A percentile compares a stretch with the other conserved stretches of the same genome.
phyloP scores from a whole-genome alignment of 2,329 filamentous ascomycete species.

The Botryotinia convoluta region DNA sequence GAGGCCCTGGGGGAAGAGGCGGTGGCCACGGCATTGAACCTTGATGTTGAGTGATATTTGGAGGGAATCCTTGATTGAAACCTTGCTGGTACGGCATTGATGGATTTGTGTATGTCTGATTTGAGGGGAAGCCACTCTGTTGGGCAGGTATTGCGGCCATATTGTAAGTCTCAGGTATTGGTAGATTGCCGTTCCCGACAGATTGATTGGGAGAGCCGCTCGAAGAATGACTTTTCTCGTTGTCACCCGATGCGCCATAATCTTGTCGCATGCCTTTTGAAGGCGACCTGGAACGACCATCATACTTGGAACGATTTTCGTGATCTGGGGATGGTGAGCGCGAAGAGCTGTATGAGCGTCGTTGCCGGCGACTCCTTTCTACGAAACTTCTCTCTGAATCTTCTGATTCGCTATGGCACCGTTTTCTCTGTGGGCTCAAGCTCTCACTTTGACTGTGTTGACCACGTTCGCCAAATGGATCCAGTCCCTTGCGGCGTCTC shows the following conservation, averaged over 20 bases:
- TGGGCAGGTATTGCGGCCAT: background rate
- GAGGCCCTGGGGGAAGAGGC: slow-evolving; percentile 32
- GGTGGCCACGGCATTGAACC: slow-evolving; percentile 22
- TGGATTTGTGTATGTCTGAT: slow-evolving; percentile 20
- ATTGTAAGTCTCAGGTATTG: slow-evolving; percentile 17
- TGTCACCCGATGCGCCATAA: slow-evolving; percentile 1
- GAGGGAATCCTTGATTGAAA: slow-evolving; percentile 32
- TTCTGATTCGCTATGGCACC: slow-evolving; percentile 34
- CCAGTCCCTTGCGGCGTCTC: slow-evolving; percentile 42
- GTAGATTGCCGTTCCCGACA: slow-evolving; percentile 18
- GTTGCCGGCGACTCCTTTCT: slow-evolving; percentile 28
- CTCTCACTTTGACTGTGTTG: slow-evolving; percentile 30
- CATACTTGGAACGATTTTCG: slow-evolving; percentile 20
- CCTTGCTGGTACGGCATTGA: slow-evolving; percentile 26
- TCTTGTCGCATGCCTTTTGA: slow-evolving; percentile 28
- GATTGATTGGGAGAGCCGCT: slow-evolving; percentile 12
- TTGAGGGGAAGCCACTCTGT: slow-evolving; percentile 5
- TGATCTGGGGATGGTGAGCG: slow-evolving; percentile 32
- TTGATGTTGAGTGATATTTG: slow-evolving; percentile 25
- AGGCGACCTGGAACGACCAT: slow-evolving; percentile 22
- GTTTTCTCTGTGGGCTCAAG: slow-evolving; percentile 33
- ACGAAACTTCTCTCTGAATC: slow-evolving; percentile 28
- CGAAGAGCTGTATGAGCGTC: slow-evolving; percentile 35
- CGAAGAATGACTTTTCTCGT: slow-evolving; percentile 7
- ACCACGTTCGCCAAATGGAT: slow-evolving; percentile 22